A percentile compares a stretch with the other conserved stretches of the same genome.
phyloP scores from a whole-genome alignment of 768 basidiomycete species.

The Dioszegia crocea region DNA sequence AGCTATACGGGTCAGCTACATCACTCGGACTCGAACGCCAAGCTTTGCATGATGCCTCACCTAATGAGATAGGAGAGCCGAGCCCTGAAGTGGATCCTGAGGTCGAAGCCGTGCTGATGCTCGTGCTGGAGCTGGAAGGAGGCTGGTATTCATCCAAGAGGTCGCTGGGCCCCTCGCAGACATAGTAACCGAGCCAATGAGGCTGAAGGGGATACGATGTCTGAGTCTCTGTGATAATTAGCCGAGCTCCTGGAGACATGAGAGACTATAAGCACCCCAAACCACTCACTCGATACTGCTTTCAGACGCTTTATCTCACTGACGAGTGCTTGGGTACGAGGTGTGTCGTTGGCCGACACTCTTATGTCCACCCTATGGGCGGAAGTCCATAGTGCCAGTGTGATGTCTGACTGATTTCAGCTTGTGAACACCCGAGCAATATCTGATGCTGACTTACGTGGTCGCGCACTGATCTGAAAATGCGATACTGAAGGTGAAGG shows the following conservation, averaged over 20 bases:
- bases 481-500: conserved; percentile 38
- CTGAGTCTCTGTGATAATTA: not conserved
- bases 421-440: not conserved
- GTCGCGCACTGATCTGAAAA: conserved; percentile 36
- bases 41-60: too few species aligned
- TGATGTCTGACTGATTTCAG: conserved; percentile 24
- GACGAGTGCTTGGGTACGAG: conserved; percentile 23
- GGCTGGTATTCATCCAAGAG: too few species aligned
- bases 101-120: not conserved
- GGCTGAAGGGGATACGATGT: conserved; percentile 14
- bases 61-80: not conserved
- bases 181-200: conserved; percentile 19
- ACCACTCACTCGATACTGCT: conserved; percentile 22
- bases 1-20: too few species aligned
- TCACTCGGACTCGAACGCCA: too few species aligned
- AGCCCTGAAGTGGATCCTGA: not conserved
- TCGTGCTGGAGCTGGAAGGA: not conserved
- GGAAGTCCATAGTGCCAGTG: conserved; percentile 15
- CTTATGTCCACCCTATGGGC: conserved; percentile 20
- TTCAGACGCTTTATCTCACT: conserved; percentile 24
- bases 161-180: too few species aligned
- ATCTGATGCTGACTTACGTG: conserved; percentile 22
- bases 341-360: conserved; percentile 23
- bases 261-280: not conserved
- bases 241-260: not conserved